These are phyloP conservation scores for Lentinula guzmanii DNA, from an alignment of 768 basidiomycete genomes.

Conservation along the genomic window DNA sequence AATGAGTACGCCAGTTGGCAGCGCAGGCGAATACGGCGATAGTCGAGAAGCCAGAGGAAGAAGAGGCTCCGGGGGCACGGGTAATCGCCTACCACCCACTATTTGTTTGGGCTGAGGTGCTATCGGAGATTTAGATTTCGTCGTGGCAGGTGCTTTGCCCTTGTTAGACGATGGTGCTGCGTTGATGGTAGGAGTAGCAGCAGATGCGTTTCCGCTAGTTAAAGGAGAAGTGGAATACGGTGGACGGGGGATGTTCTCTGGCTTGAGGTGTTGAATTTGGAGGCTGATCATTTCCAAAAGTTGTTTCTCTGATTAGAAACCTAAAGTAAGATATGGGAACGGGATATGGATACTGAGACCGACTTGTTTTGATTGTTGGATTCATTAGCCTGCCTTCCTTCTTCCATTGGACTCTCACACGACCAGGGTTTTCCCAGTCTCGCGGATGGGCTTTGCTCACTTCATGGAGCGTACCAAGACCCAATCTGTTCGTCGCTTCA, in stretches of 20 bases:
- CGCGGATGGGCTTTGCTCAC: slow-evolving; percentile 87
- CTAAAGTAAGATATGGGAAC: neutral
- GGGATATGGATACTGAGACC: slow-evolving; percentile 19
- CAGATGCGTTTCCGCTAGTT: slow-evolving; percentile 18
- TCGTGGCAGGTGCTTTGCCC: slow-evolving; percentile 45
- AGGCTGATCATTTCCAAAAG: slow-evolving; percentile 69
- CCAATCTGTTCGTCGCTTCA: slow-evolving; percentile 70
- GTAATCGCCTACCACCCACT: slow-evolving; percentile 41
- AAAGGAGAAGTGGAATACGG: slow-evolving; percentile 43
- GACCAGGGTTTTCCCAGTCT: slow-evolving; percentile 98
- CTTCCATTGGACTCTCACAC: slow-evolving; percentile 91
- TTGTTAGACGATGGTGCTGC: slow-evolving; percentile 28
- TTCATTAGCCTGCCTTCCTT: slow-evolving; percentile 67
- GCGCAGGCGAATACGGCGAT: slow-evolving; percentile 74
- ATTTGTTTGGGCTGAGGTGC: slow-evolving; percentile 18
- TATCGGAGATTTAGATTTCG: slow-evolving; percentile 34
- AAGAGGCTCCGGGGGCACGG: slow-evolving; percentile 71
- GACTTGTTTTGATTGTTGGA: slow-evolving; percentile 69
- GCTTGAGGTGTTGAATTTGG: slow-evolving; percentile 68
- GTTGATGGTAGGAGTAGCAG: slow-evolving; percentile 17
- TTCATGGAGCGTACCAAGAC: slow-evolving; percentile 81
- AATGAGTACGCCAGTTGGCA: slow-evolving; percentile 72
- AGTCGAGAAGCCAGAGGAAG: slow-evolving; percentile 70
- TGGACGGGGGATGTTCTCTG: slow-evolving; percentile 60
- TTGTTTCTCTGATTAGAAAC: slow-evolving; percentile 58